Evolutionary conservation across 2,329 filamentous ascomycete species (phyloP), one percentile per base, ranked within the genome.

Genomic region (Aspergillus ochraceoroseus): DNA sequence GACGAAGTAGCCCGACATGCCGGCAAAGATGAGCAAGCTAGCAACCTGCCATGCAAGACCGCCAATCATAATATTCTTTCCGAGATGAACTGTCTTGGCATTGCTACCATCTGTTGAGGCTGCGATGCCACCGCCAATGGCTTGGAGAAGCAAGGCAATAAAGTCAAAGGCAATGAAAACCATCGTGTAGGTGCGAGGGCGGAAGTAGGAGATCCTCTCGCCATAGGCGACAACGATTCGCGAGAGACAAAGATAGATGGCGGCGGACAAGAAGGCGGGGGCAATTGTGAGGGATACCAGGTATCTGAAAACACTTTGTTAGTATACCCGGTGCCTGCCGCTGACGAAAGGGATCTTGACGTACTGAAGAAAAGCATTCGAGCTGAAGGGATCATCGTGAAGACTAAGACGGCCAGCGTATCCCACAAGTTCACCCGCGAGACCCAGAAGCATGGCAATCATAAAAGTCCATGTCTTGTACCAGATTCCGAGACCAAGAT

Each of bases 41-140:
- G 72, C 61, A 29, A 82, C 79, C 53, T 84, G 80, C 56, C 75
- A 77, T 12, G 70, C 59, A 0, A 83, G 71, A 20, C 81, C 81
- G 3, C 77, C 77, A n/a, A 84, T 70, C 72, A 80, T 80, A 62
- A 83, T 74, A 55, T 82, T 66, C 47, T 75, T 71, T n/a, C 78
- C 80, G 0, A 54, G 49, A 1, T 63, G 23, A 5, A 11, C 32
- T 2, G 11, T 15, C 4, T 28, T 15, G 6, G 13, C 13, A 14
- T 46, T 13, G 23, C 29, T 20, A 14, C 32, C 35, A 9, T 36
- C 32, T 5, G 49, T 39, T 4, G 22, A 37, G 11, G 41, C 44
- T 7, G 49, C 43, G 27, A 52, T 48, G 14, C 40, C 47, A 3
- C 49, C 46, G 47, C 80, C 80, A 0, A 69, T 65, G 3, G 74